A percentile compares a stretch with the other conserved stretches of the same genome.
Evolutionary conservation across 441 rosid species (phyloP).

Genomic region (Eruca vesicaria): DNA sequence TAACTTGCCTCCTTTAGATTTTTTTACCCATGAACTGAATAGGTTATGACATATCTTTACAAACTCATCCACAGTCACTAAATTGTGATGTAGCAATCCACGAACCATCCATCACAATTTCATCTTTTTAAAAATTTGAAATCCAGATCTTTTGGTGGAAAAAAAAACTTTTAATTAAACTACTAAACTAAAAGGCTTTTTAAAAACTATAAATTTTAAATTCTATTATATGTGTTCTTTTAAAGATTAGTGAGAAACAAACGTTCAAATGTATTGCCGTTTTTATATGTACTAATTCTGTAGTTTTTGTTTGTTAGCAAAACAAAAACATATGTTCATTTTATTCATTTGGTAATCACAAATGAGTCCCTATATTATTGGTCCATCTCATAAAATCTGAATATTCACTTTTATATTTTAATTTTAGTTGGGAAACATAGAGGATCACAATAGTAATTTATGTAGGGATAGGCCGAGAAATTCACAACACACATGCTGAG

Average conservation of each 20-base stretch:
- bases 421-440: neutral
- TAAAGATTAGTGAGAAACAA: neutral
- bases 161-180: no score
- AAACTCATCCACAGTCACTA: no score
- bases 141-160: no score
- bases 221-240: neutral
- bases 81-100: no score
- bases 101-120: no score
- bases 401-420: neutral
- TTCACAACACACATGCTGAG: slow-evolving; percentile 31
- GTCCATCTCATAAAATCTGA: neutral
- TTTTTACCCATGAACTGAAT: no score
- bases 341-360: neutral
- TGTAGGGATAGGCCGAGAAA: slow-evolving; percentile 22
- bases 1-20: no score
- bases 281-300: neutral
- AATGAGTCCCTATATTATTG: neutral
- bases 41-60: no score
- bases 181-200: no score
- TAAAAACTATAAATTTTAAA: no score
- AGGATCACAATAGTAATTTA: slow-evolving; percentile 16
- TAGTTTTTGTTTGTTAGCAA: neutral
- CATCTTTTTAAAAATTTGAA: no score
- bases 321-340: neutral
- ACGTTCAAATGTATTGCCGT: neutral